Evolutionary conservation across 768 basidiomycete species (phyloP).

Genomic region (Boletellus ananas): DNA sequence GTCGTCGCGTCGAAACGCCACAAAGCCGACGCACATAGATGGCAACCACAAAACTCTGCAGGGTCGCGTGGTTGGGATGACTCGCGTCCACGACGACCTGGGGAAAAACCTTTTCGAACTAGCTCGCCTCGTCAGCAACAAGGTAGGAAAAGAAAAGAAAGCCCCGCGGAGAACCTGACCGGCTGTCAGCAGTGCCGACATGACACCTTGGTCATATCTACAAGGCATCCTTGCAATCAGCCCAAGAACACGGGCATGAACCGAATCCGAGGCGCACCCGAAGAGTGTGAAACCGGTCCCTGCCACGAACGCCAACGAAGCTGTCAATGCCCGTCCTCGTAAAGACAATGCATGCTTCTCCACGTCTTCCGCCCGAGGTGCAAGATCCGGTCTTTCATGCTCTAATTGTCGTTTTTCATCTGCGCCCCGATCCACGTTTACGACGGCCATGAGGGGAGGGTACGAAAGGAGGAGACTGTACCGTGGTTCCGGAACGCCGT

Average conservation of each 20-base stretch:
- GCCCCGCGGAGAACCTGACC: conserved; percentile 35
- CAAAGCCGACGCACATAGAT: conserved; percentile 42
- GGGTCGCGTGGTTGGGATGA: conserved; percentile 43
- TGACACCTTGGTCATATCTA: conserved; percentile 69
- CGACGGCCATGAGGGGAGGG: conserved; percentile 5
- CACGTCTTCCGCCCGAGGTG: conserved; percentile 9
- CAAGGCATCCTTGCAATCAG: background rate
- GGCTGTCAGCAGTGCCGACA: conserved; percentile 62
- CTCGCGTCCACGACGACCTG: conserved; percentile 43
- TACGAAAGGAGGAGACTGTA: background rate
- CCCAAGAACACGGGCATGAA: background rate
- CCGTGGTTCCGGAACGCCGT: background rate
- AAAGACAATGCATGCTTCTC: conserved; percentile 12
- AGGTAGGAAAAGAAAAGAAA: background rate
- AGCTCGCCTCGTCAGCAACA: conserved; percentile 2
- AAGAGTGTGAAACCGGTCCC: conserved; percentile 62
- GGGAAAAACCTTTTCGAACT: conserved; percentile 60
- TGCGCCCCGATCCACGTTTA: background rate
- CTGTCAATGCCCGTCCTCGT: conserved; percentile 41
- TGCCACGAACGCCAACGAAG: conserved; percentile 51
- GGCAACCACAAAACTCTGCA: conserved; percentile 58
- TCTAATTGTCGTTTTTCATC: conserved; percentile 9
- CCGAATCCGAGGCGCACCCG: conserved; percentile 37
- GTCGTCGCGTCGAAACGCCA: background rate
- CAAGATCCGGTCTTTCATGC: background rate